phyloP scores from a whole-genome alignment of 495 filamentous ascomycete genomes.

The Annulohypoxylon moriforme region DNA sequence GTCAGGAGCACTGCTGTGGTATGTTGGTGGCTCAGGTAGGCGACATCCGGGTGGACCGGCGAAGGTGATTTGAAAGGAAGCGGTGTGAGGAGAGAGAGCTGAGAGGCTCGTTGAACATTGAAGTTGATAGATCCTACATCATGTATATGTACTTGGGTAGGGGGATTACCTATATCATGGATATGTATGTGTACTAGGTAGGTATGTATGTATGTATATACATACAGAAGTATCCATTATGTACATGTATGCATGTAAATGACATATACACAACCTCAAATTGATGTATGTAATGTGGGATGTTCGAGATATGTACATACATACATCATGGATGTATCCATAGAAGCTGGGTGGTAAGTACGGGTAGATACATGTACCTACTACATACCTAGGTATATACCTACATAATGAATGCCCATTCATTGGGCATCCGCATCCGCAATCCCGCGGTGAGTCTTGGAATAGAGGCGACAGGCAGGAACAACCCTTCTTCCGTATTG shows the following conservation, averaged over 20 bases:
- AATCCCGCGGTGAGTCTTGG: not conserved
- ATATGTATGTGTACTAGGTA: not conserved
- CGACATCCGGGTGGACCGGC: slow-evolving; percentile 20
- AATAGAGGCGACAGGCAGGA: not conserved
- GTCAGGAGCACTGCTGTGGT: slow-evolving; percentile 1
- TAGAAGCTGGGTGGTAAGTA: not conserved
- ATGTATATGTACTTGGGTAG: not conserved
- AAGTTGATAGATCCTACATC: not conserved
- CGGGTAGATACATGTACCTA: not conserved
- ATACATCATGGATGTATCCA: not conserved
- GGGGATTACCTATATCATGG: too few species aligned
- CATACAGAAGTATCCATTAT: not conserved
- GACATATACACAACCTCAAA: too few species aligned
- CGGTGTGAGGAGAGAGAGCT: slow-evolving; percentile 26
- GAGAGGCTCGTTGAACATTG: not conserved
- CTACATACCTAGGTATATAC: too few species aligned
- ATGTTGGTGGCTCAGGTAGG: slow-evolving; percentile 15
- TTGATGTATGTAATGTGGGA: not conserved
- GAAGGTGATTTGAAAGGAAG: slow-evolving; percentile 17
- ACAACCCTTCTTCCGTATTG: not conserved
- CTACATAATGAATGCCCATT: too few species aligned
- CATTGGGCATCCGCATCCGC: too few species aligned
- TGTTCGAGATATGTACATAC: not conserved
- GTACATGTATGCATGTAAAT: too few species aligned
- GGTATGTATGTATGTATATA: not conserved